Base-by-base conservation (phyloP, 1,139 yeast species). In the Torulaspora globosa region DNA sequence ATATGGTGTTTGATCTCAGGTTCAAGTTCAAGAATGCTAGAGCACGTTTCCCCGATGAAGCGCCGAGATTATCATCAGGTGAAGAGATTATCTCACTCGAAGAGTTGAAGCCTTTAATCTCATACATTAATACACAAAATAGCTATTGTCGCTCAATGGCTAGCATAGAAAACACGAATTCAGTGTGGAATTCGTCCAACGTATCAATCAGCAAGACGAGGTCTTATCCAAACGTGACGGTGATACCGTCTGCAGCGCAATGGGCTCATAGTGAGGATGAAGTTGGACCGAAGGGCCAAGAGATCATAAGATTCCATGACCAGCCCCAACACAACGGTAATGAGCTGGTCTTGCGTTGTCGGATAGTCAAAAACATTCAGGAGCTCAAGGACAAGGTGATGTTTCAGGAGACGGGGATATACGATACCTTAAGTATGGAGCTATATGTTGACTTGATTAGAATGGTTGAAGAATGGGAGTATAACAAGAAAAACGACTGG, bases 1-100 rank as follows among this genome's bases (percentile, higher is more conserved):
- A 84, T 59, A 79, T 82, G 18, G 76, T 84, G 41, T 74, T 83
- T 39, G 84, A 83, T 58, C 74, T 81, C 52, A 82, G 78, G 53
- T 71, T 84, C 21, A 80, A 77, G 50, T 80, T 84, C 57, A 71
- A 70, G 45, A 83, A 83, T 54, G 66, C 84, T 49, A 78, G 74
- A 52, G 88, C 88, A 1, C 68, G 71, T 9, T 62, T 76, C 38
- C 87, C 90, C 1, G 56, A 67, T 15, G 64, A 66, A 12, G 61
- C 79, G 26, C 90, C 92, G 2, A 56, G 58, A 44, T 71, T 82
- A 14, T 69, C 80, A 1, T 72, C 78, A 1, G 74, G 75, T 0
- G 71, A 75, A 26, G 80, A 82, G 14, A 80, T 80, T 46, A 67
- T 83, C 2, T 71, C 83, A 1, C 65, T 79, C 37, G 78, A 79